Evolutionary conservation across 2,329 filamentous ascomycete genomes (phyloP).

Genomic region (Clarireedia homoeocarpa): DNA sequence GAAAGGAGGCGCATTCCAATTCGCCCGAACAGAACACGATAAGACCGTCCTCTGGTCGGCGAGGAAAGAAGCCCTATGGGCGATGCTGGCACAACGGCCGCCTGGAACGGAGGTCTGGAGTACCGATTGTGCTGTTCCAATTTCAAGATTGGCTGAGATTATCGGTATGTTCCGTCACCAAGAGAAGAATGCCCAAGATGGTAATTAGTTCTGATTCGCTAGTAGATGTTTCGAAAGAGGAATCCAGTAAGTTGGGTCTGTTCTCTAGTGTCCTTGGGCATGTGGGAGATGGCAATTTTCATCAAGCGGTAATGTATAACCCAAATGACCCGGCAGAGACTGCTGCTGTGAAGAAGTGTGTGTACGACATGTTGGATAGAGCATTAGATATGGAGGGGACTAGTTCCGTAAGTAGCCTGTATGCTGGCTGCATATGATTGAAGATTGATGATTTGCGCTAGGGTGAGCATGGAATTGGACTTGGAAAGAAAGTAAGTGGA

Average conservation of each 20-base stretch:
- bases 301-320: slow-evolving; percentile 84
- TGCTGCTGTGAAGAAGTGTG: slow-evolving; percentile 66
- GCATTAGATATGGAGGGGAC: slow-evolving; percentile 90
- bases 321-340: slow-evolving; percentile 60
- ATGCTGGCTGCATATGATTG: neutral
- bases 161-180: slow-evolving; percentile 35
- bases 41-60: slow-evolving; percentile 71
- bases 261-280: slow-evolving; percentile 83
- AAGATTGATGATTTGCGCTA: slow-evolving; percentile 12
- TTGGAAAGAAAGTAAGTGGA: slow-evolving; percentile 75
- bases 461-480: slow-evolving; percentile 77
- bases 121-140: slow-evolving; percentile 76
- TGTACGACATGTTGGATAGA: slow-evolving; percentile 79
- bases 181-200: too few species aligned
- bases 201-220: neutral
- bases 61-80: slow-evolving; percentile 73
- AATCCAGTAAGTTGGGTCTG: slow-evolving; percentile 66
- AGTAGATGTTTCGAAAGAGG: slow-evolving; percentile 66
- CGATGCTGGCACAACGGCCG: slow-evolving; percentile 61
- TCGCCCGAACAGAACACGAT: slow-evolving; percentile 62
- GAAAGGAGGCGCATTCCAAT: slow-evolving; percentile 61
- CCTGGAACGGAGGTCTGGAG: slow-evolving; percentile 62
- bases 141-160: slow-evolving; percentile 64
- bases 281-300: slow-evolving; percentile 88
- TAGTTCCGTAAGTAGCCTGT: slow-evolving; percentile 47